A percentile compares a stretch with the other conserved stretches of the same genome.
phyloP scores from a whole-genome alignment of 805 yeast species.

The Phaffomyces antillensis region DNA sequence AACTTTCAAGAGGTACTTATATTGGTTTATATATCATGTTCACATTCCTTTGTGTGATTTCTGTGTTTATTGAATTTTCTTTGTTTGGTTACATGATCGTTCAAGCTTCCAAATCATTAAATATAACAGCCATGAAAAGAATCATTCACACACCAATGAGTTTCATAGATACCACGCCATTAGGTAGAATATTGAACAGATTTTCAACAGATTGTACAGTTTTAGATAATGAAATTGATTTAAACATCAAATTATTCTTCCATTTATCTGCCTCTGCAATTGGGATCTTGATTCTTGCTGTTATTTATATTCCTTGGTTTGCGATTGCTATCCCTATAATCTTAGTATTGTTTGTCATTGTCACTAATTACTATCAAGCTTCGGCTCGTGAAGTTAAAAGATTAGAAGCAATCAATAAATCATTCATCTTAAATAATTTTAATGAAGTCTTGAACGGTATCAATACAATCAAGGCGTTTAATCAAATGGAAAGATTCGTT shows the following conservation, averaged over 20 bases:
- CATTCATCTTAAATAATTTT: conserved; percentile 62
- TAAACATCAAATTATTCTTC: conserved; percentile 50
- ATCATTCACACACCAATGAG: conserved; percentile 71
- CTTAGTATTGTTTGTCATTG: conserved; percentile 29
- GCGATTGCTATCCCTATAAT: conserved; percentile 51
- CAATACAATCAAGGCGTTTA: conserved; percentile 54
- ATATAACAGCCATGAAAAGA: conserved; percentile 44
- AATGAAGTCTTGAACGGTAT: conserved; percentile 63
- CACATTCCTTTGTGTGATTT: conserved; percentile 38
- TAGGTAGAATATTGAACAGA: conserved; percentile 74
- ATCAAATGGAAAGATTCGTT: conserved; percentile 36
- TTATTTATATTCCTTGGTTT: conserved; percentile 68
- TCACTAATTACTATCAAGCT: conserved; percentile 54
- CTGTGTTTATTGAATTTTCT: conserved; percentile 33
- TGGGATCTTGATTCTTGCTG: conserved; percentile 53
- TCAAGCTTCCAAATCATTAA: conserved; percentile 10
- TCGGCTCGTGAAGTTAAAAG: conserved; percentile 72
- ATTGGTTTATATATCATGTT: conserved; percentile 59
- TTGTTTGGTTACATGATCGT: conserved; percentile 9
- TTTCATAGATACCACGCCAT: conserved; percentile 74
- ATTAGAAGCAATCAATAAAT: conserved; percentile 63
- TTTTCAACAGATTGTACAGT: conserved; percentile 80
- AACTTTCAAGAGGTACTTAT: conserved; percentile 42
- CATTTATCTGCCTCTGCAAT: conserved; percentile 38
- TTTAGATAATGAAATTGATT: conserved; percentile 67